Conservation (phyloP, 2,329 filamentous ascomycete genomes). For the Colletotrichum sp. region DNA sequence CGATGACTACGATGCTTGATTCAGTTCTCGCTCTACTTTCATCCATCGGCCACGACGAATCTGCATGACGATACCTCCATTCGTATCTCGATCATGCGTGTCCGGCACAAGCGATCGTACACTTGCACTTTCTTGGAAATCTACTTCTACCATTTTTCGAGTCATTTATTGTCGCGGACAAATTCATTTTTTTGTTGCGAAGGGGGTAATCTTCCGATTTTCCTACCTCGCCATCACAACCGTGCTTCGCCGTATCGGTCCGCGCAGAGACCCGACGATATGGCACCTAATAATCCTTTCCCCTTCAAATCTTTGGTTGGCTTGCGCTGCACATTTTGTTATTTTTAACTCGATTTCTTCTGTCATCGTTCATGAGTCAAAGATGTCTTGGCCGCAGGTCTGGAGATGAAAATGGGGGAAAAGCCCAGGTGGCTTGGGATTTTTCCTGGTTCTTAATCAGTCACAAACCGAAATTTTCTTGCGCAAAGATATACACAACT, state of each 20-base stretch:
- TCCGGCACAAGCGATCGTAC: slow-evolving; percentile 64
- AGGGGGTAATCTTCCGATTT: background rate
- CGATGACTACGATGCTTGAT: slow-evolving; percentile 24
- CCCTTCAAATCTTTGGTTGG: slow-evolving; percentile 13
- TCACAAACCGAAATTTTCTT: slow-evolving; percentile 6
- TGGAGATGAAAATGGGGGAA: slow-evolving; percentile 37
- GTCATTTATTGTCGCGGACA: slow-evolving; percentile 21
- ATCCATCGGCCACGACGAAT: slow-evolving; percentile 55
- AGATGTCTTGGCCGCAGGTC: slow-evolving; percentile 20
- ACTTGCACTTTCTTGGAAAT: slow-evolving; percentile 34
- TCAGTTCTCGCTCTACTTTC: slow-evolving; percentile 24
- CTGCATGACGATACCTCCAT: slow-evolving; percentile 61
- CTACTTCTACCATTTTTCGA: slow-evolving; percentile 25
- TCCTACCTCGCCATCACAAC: background rate
- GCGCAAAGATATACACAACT: slow-evolving; percentile 10
- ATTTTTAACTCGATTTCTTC: slow-evolving; percentile 31
- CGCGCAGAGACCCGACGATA: slow-evolving; percentile 7
- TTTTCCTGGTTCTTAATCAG: slow-evolving; percentile 26
- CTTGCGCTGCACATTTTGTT: slow-evolving; percentile 24
- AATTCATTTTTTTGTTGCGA: slow-evolving; percentile 1
- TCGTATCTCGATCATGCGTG: slow-evolving; percentile 61
- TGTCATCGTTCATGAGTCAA: slow-evolving; percentile 26
- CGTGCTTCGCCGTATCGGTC: background rate
- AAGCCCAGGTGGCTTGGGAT: slow-evolving; percentile 43
- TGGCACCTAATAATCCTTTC: slow-evolving; percentile 17